A percentile compares a stretch with the other conserved stretches of the same genome.
These are phyloP conservation scores for Calonectria leucothoes DNA, from an alignment of 2,329 filamentous ascomycete genomes.

Conservation along the genomic window DNA sequence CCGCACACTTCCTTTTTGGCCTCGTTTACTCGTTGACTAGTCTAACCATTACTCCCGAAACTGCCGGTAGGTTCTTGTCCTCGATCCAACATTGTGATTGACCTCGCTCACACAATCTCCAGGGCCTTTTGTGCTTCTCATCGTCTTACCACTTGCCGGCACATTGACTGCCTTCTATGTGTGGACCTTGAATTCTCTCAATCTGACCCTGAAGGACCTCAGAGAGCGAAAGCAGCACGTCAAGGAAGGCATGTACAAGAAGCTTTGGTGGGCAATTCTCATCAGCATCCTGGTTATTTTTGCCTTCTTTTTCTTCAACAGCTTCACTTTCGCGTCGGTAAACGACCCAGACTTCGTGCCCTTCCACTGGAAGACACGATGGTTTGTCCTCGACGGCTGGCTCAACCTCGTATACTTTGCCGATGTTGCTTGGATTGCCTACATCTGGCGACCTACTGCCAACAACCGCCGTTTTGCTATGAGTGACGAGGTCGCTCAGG, in stretches of 20 bases:
- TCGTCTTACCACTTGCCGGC: slow-evolving; percentile 90
- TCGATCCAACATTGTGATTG: background rate
- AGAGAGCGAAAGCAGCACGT: slow-evolving; percentile 91
- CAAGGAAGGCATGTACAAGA: slow-evolving; percentile 97
- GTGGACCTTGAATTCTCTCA: slow-evolving; percentile 97
- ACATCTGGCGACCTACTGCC: slow-evolving; percentile 94
- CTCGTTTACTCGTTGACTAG: slow-evolving; percentile 93
- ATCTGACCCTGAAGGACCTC: slow-evolving; percentile 95
- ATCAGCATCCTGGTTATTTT: slow-evolving; percentile 95
- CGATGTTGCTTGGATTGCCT: slow-evolving; percentile 92
- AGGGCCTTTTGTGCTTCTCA: slow-evolving; percentile 90
- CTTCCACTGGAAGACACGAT: slow-evolving; percentile 95
- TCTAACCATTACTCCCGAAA: slow-evolving; percentile 88
- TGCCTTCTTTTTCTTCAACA: slow-evolving; percentile 98
- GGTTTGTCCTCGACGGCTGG: slow-evolving; percentile 98
- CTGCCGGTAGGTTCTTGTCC: slow-evolving; percentile 67
- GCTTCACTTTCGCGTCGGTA: slow-evolving; percentile 90
- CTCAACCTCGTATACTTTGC: slow-evolving; percentile 95
- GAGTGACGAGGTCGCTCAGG: slow-evolving; percentile 98
- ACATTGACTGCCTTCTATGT: slow-evolving; percentile 98
- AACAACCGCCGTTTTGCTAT: slow-evolving; percentile 98
- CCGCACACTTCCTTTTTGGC: slow-evolving; percentile 94
- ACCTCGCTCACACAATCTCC: slow-evolving; percentile 31
- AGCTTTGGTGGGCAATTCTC: slow-evolving; percentile 98
- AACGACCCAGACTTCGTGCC: slow-evolving; percentile 91